Conservation (phyloP, 495 filamentous ascomycete species). For the Cercophora scortea region DNA sequence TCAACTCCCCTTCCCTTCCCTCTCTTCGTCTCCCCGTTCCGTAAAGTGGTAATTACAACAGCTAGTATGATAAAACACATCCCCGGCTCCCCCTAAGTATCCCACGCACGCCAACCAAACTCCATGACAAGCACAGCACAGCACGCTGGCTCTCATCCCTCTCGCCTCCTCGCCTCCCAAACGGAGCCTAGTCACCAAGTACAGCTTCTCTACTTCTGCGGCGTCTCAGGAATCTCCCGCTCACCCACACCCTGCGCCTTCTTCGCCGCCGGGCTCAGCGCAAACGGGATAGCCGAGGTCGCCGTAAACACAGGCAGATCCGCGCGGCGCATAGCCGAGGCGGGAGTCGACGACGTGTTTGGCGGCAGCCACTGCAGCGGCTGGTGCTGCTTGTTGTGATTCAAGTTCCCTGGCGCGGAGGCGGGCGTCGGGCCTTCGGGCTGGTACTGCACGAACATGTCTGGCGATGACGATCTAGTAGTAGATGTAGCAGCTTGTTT, state of each 20-base stretch:
- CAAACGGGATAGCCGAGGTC: conserved; percentile 26
- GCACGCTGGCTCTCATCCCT: too few relatives aligned
- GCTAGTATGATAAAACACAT: too few relatives aligned
- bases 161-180: too few relatives aligned
- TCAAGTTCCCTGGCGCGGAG: background rate
- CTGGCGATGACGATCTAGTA: background rate
- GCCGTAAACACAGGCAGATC: conserved; percentile 19
- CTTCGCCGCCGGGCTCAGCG: background rate
- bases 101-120: too few relatives aligned
- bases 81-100: too few relatives aligned
- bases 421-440: conserved; percentile 25
- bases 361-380: conserved; percentile 32
- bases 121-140: too few relatives aligned
- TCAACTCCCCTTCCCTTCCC: too few relatives aligned
- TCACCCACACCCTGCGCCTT: conserved; percentile 1
- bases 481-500: conserved; percentile 1
- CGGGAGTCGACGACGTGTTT: conserved; percentile 10
- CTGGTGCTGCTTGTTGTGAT: conserved; percentile 8
- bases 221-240: conserved; percentile 25
- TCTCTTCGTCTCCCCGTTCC: too few relatives aligned
- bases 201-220: conserved; percentile 3
- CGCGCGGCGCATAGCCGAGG: conserved; percentile 10
- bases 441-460: conserved; percentile 30
- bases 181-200: too few relatives aligned
- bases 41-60: too few relatives aligned